Evolutionary conservation across 2,329 filamentous ascomycete species (phyloP).

Genomic region (Colletotrichum eremochloae): DNA sequence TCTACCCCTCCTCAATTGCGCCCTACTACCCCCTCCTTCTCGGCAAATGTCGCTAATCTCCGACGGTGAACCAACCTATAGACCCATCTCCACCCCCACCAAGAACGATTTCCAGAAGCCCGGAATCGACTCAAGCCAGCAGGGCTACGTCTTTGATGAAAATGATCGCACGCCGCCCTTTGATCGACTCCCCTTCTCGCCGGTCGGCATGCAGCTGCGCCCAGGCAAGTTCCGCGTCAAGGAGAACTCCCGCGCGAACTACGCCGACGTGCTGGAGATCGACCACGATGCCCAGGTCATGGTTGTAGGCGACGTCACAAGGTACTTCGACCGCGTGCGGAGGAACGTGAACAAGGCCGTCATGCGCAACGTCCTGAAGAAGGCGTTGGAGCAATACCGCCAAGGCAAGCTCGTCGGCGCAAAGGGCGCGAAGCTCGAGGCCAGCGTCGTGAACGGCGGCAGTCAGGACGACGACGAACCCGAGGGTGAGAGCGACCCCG

Average conservation of each 20-base stretch:
- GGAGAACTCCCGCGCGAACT: conserved; percentile 39
- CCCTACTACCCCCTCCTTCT: neutral
- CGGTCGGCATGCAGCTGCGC: conserved; percentile 38
- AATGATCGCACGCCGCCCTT: conserved; percentile 40
- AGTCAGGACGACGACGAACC: conserved; percentile 31
- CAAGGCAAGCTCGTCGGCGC: conserved; percentile 35
- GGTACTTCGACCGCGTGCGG: conserved; percentile 38
- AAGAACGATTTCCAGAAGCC: conserved; percentile 41
- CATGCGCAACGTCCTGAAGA: conserved; percentile 40
- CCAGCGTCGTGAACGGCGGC: conserved; percentile 35
- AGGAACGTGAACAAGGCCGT: conserved; percentile 40
- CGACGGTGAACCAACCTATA: neutral
- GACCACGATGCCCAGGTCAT: conserved; percentile 42
- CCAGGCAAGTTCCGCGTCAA: conserved; percentile 41
- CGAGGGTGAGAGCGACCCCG: conserved; percentile 35
- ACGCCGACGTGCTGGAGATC: conserved; percentile 40
- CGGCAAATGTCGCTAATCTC: conserved; percentile 30
- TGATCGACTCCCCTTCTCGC: conserved; percentile 37
- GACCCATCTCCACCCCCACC: conserved; percentile 41
- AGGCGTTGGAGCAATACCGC: conserved; percentile 39
- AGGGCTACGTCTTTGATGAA: conserved; percentile 38
- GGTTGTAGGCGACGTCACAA: conserved; percentile 38
- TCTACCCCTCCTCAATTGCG: conserved; percentile 1
- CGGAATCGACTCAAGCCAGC: conserved; percentile 41
- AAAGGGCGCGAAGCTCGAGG: conserved; percentile 35